Percentiles rank a stretch among this genome's conserved stretches.
These are phyloP conservation scores for Microbotryum scabiosae DNA, from an alignment of 1,284 basidiomycete species.

Conservation along the genomic window DNA sequence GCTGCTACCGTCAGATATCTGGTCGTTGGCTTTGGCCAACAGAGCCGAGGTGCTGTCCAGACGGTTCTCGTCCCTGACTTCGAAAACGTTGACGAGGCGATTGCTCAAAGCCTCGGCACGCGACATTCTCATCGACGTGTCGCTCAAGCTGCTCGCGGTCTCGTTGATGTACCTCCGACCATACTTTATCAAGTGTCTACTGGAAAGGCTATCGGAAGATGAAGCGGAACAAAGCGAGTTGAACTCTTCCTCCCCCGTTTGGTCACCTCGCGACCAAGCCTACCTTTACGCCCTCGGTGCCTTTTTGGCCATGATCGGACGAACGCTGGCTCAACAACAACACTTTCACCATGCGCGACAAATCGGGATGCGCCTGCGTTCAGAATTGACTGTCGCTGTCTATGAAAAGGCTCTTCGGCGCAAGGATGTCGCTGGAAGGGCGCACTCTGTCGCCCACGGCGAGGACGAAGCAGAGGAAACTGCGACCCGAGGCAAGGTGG, in stretches of 20 bases:
- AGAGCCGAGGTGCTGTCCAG: constrained; percentile 35
- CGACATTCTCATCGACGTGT: constrained; percentile 66
- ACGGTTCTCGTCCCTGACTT: constrained; percentile 11
- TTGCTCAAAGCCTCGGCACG: constrained; percentile 61
- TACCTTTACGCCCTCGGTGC: constrained; percentile 60
- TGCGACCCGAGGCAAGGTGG: constrained; percentile 35
- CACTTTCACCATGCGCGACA: constrained; percentile 38
- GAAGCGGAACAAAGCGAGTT: too few species aligned
- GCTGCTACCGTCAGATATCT: constrained; percentile 49
- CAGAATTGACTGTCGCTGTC: constrained; percentile 34
- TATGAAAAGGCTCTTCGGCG: constrained; percentile 38
- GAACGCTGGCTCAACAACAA: constrained; percentile 41
- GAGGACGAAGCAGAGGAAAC: neutral
- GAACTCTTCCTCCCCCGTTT: neutral
- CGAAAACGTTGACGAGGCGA: constrained; percentile 52
- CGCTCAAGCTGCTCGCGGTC: constrained; percentile 48
- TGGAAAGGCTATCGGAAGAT: constrained; percentile 6
- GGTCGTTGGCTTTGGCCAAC: constrained; percentile 60
- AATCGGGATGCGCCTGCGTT: constrained; percentile 36
- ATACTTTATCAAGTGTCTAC: constrained; percentile 24
- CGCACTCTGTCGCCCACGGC: neutral
- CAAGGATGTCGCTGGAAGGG: constrained; percentile 29
- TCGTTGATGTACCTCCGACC: constrained; percentile 21
- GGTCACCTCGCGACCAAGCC: constrained; percentile 47
- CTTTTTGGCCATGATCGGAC: constrained; percentile 10